Evolutionary conservation across 257 asterid species (phyloP), one percentile per base, ranked within the genome.

Genomic region (Solanum sitiens): DNA sequence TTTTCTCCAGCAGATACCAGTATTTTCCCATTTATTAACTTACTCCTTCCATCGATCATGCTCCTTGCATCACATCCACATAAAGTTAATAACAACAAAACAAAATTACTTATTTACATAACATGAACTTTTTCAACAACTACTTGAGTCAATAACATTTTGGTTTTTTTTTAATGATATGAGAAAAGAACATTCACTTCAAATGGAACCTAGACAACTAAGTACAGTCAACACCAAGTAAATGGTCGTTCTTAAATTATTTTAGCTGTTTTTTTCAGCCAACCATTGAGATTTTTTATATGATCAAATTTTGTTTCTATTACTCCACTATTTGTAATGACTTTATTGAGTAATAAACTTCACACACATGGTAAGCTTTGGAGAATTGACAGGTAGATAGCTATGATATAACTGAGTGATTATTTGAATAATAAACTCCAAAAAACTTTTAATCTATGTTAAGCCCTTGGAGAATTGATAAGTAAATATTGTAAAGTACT

Each of bases 1-100:
- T 1, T 87, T n/a, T 56, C 79, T 35, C 91, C 93, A 56, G 83
- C 83, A 42, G 94, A 93, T 32, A 92, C 87, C 72, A 93, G 86
- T 33, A 90, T 90, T 75, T 74, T 87, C 5, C 32, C 44, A 63
- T 85, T 83, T 6, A 5, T 8, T 27, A 90, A 73, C 42, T 37
- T 74, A 65, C 37, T 59, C 5, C n/a, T 15, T 15, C 8, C 35
- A 35, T 53, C 86, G 44, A 90, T 92, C 80, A 83, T 90, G 86
- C 91, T 88, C 89, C 90, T 87, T 53, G 91, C 92, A 71, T 87
- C 88, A 86, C 91, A 87, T 45, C 25, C 7, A 85, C 45, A 25
- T n/a, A 44, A 35, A 35, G 4, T 35, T 47, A 37, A 88, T 1
- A 45, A 30, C 40, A 79, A 15, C 1, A 8, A 47, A 25, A n/a